These are phyloP conservation scores for Xylaria nigripes DNA, from an alignment of 495 filamentous ascomycete genomes.

Conservation along the genomic window DNA sequence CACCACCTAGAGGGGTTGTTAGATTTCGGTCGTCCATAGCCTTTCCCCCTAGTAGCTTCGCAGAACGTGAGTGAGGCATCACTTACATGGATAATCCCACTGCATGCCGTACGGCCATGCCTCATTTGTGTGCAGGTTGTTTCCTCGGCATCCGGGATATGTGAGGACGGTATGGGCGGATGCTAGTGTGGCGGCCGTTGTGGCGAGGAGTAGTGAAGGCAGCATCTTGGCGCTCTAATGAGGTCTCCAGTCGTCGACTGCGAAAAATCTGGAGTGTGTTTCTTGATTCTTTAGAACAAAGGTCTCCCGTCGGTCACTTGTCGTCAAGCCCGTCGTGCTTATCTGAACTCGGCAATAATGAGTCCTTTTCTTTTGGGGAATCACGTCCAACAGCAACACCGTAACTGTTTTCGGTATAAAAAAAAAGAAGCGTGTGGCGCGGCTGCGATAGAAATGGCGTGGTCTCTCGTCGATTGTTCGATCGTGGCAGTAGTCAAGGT, in stretches of 20 bases:
- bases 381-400: too few relatives aligned
- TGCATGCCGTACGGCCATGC: slow-evolving; percentile 90
- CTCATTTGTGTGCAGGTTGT: slow-evolving; percentile 78
- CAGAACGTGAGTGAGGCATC: not conserved
- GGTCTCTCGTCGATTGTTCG: not conserved
- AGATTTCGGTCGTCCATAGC: not conserved
- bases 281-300: not conserved
- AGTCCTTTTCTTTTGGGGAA: not conserved
- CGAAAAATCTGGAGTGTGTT: not conserved
- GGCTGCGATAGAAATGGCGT: not conserved
- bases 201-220: slow-evolving; percentile 42
- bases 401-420: not conserved
- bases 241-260: not conserved
- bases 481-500: not conserved
- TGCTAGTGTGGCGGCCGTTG: slow-evolving; percentile 45
- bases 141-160: slow-evolving; percentile 90
- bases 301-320: not conserved
- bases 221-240: slow-evolving; percentile 27
- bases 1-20: slow-evolving; percentile 59
- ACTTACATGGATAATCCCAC: slow-evolving; percentile 96
- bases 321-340: not conserved
- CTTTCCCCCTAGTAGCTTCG: not conserved
- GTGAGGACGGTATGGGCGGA: slow-evolving; percentile 81
- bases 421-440: not conserved
- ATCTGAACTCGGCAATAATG: not conserved